These are phyloP conservation scores for Podila epicladia DNA, from an alignment of 192 early-diverging fungal species.

Conservation along the genomic window DNA sequence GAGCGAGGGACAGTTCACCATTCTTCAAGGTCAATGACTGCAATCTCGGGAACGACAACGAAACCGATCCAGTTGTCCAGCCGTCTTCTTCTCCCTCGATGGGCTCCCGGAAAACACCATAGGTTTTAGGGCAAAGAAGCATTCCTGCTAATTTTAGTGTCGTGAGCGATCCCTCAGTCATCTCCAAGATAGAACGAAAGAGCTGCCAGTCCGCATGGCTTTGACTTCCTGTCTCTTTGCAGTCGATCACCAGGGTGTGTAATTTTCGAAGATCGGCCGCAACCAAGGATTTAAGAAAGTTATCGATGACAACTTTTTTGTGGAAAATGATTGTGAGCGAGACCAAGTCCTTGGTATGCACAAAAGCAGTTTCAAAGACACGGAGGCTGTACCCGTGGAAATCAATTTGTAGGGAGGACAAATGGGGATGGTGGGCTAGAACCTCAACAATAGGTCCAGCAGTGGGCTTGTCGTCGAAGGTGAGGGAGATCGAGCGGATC, in stretches of 20 bases:
- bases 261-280: not conserved
- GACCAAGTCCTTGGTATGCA: not conserved
- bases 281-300: not conserved
- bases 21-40: not conserved
- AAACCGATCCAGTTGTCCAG: slow-evolving; percentile 1
- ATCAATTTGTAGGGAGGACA: not conserved
- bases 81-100: not conserved
- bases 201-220: not conserved
- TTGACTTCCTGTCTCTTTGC: not conserved
- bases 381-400: not conserved
- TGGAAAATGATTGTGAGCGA: slow-evolving; percentile 1
- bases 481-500: not conserved
- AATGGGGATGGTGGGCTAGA: not conserved
- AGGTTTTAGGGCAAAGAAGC: not conserved
- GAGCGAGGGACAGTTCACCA: not conserved
- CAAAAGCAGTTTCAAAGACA: not conserved
- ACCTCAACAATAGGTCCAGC: not conserved
- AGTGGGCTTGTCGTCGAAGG: not conserved
- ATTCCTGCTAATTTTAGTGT: not conserved
- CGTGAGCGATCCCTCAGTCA: not conserved
- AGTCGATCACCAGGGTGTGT: not conserved
- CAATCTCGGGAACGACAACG: not conserved
- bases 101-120: not conserved
- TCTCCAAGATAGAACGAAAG: slow-evolving; percentile 1
- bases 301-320: not conserved